Evolutionary conservation across 2,329 filamentous ascomycete species (phyloP).

Genomic region (Sphaerulina musiva): DNA sequence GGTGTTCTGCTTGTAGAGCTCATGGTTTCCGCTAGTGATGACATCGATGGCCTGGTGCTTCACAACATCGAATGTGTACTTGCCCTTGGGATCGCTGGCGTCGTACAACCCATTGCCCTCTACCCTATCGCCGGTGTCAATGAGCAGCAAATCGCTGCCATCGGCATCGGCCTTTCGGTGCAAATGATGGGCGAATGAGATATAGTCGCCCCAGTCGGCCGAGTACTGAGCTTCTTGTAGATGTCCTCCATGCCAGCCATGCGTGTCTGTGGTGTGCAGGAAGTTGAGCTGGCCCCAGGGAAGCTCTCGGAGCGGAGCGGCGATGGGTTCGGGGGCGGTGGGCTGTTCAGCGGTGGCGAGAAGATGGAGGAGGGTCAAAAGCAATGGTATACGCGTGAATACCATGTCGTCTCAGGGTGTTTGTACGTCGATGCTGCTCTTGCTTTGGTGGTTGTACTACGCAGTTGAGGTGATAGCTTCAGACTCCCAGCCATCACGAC

Average conservation of each 20-base stretch:
- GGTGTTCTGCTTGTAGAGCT: conserved; percentile 77
- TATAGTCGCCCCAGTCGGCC: conserved; percentile 95
- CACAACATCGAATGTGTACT: conserved; percentile 82
- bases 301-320: conserved; percentile 74
- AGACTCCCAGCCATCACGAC: no score
- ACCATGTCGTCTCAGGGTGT: background rate
- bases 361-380: conserved; percentile 25
- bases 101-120: conserved; percentile 96
- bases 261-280: conserved; percentile 88
- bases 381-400: conserved; percentile 6
- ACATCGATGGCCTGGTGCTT: conserved; percentile 76
- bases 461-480: no score
- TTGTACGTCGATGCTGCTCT: background rate
- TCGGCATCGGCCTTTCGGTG: conserved; percentile 68
- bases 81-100: conserved; percentile 76
- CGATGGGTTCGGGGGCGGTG: conserved; percentile 67
- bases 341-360: conserved; percentile 56
- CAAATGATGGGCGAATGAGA: conserved; percentile 84
- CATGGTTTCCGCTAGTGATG: conserved; percentile 86
- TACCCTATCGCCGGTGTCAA: conserved; percentile 89
- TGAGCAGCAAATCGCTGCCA: conserved; percentile 78
- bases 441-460: no score
- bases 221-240: conserved; percentile 88
- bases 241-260: conserved; percentile 93
- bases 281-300: conserved; percentile 92